Conservation (phyloP, 2,329 filamentous ascomycete species). For the Ophiostoma australiae region DNA sequence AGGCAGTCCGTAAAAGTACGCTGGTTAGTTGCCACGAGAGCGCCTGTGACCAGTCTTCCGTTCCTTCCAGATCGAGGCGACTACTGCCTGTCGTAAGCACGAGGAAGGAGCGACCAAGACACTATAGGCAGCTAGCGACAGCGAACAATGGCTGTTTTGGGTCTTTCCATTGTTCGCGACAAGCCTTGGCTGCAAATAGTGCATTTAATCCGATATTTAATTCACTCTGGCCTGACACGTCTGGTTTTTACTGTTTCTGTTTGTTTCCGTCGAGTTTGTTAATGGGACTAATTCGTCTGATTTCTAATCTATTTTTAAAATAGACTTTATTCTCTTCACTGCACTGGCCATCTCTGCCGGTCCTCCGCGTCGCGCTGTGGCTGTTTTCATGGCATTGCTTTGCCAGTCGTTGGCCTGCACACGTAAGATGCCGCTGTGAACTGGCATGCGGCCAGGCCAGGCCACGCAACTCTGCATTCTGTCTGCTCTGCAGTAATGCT, state of each 20-base stretch:
- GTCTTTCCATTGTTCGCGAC: not conserved
- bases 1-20: not conserved
- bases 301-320: slow-evolving; percentile 9
- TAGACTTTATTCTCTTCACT: not conserved
- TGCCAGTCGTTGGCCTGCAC: slow-evolving; percentile 8
- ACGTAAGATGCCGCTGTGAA: slow-evolving; percentile 2
- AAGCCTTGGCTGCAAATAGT: not conserved
- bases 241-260: not conserved
- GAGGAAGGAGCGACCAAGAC: not conserved
- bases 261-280: not conserved
- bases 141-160: slow-evolving; percentile 8
- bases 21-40: slow-evolving; percentile 8
- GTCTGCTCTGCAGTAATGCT: no score
- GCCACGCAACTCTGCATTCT: not conserved
- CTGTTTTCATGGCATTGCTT: slow-evolving; percentile 9
- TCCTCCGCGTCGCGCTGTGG: slow-evolving; percentile 14
- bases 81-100: not conserved
- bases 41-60: slow-evolving; percentile 17
- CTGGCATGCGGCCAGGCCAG: not conserved
- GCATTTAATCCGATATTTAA: slow-evolving; percentile 6
- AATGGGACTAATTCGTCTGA: not conserved
- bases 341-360: not conserved
- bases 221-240: not conserved
- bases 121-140: not conserved
- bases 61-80: not conserved